Evolutionary conservation across 2,329 filamentous ascomycete genomes (phyloP).

Genomic region (Aspergillus brasiliensis): DNA sequence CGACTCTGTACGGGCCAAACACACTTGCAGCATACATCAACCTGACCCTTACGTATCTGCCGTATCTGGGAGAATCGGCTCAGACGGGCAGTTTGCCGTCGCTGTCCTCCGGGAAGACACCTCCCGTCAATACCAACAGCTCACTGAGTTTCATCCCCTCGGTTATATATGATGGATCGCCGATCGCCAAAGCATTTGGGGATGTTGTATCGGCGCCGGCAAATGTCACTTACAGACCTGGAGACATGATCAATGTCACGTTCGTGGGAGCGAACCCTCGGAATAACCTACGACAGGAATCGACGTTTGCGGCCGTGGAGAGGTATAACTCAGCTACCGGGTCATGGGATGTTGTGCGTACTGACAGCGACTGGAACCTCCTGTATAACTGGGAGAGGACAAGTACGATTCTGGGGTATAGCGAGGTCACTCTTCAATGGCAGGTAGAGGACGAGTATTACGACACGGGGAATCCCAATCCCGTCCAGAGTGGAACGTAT

Average conservation of each 20-base stretch:
- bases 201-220: constrained; percentile 59
- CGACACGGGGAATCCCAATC: constrained; percentile 34
- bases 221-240: constrained; percentile 57
- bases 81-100: constrained; percentile 41
- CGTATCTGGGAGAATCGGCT: constrained; percentile 60
- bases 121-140: constrained; percentile 76
- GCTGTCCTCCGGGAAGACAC: constrained; percentile 59
- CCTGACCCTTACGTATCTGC: constrained; percentile 72
- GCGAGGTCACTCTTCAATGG: constrained; percentile 79
- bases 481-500: constrained; percentile 64
- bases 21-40: constrained; percentile 87
- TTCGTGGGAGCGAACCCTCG: constrained; percentile 90
- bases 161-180: constrained; percentile 72
- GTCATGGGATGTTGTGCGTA: constrained; percentile 67
- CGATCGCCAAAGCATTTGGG: constrained; percentile 70
- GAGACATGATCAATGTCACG: constrained; percentile 63
- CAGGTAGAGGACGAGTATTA: constrained; percentile 66
- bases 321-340: constrained; percentile 49
- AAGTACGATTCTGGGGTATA: constrained; percentile 69
- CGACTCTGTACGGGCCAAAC: constrained; percentile 81
- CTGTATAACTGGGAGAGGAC: constrained; percentile 78
- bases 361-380: constrained; percentile 81
- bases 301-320: constrained; percentile 78
- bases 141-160: constrained; percentile 78
- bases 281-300: constrained; percentile 79